Base-by-base conservation (phyloP, 345 rosid species). In the Stellera chamaejasme region DNA sequence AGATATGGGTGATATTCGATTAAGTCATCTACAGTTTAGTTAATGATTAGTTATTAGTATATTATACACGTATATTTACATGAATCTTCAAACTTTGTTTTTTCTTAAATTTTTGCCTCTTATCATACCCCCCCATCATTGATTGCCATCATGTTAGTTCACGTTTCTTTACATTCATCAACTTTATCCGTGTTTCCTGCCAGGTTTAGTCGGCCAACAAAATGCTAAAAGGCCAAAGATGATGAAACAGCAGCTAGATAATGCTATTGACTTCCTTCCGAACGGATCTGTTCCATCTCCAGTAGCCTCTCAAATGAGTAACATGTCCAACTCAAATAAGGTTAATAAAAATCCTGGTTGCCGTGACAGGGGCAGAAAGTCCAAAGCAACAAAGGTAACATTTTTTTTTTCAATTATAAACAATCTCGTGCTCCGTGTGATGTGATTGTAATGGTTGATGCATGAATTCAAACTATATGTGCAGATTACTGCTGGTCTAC, bases 291-390 rank as follows among this genome's bases (percentile, higher is more conserved):
- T 81, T 54, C 87, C 88, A 63, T 86, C 92, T 66, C 90, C 90
- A 27, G 85, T 68, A 6, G 84, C 85, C 63, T 90, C 97, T 58
- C 95, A 89, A 66, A 84, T 88, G 85, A 85, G 93, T 75, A 85
- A 81, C 71, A 82, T 90, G 88, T 79, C 96, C 66, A 79, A 75
- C 82, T 79, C 88, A 45, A 80, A 80, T 60, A 86, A 79, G 68
- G 60, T 72, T 26, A 75, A 84, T 70, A 87, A 83, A 75, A 58
- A 76, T 66, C 68, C 78, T 67, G 81, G 72, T 66, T 82, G 85
- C 56, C 79, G 82, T 58, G 96, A 84, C 41, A 75, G 79, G 69
- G 76, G 77, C 62, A 82, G 82, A 69, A 87, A 90, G 76, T 44
- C 76, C 50, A 90, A 90, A 75, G 75, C 72, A 27, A 66, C 72